Percentiles rank a stretch among this genome's conserved stretches.
Evolutionary conservation across 225 moss, liverwort and hornwort species (phyloP).

Genomic region (Antitrichia curtipendula): DNA sequence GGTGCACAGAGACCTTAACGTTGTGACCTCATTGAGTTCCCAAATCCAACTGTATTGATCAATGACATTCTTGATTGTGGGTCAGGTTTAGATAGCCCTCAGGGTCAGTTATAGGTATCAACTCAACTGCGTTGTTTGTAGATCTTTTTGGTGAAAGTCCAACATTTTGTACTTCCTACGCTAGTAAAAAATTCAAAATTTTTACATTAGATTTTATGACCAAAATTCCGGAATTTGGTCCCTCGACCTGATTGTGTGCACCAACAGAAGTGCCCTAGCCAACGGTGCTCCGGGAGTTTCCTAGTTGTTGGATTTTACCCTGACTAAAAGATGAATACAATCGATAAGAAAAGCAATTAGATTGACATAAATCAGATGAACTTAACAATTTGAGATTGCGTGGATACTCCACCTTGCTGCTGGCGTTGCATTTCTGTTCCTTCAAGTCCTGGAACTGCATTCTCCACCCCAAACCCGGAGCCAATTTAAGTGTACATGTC

Average conservation of each 20-base stretch:
- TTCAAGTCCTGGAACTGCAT: slow-evolving; percentile 49
- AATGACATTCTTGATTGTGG: background rate
- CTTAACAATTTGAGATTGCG: background rate
- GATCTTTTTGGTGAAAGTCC: no score
- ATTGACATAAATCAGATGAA: background rate
- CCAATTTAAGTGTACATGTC: background rate
- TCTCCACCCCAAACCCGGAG: background rate
- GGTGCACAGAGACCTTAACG: background rate
- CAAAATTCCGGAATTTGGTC: background rate
- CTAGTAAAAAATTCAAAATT: background rate
- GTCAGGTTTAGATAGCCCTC: background rate
- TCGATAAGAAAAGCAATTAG: background rate
- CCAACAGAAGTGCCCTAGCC: no score
- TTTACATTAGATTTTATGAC: background rate
- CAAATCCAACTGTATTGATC: background rate
- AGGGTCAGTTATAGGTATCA: background rate
- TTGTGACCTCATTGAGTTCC: background rate
- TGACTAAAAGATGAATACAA: background rate
- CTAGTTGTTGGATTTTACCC: background rate
- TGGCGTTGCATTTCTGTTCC: slow-evolving; percentile 29
- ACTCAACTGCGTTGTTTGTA: background rate
- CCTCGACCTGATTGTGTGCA: background rate
- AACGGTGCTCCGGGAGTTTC: no score
- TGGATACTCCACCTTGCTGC: slow-evolving; percentile 18
- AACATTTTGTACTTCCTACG: background rate